phyloP scores from a whole-genome alignment of 352 stramenopile species.

The Aphanomyces stellatus region DNA sequence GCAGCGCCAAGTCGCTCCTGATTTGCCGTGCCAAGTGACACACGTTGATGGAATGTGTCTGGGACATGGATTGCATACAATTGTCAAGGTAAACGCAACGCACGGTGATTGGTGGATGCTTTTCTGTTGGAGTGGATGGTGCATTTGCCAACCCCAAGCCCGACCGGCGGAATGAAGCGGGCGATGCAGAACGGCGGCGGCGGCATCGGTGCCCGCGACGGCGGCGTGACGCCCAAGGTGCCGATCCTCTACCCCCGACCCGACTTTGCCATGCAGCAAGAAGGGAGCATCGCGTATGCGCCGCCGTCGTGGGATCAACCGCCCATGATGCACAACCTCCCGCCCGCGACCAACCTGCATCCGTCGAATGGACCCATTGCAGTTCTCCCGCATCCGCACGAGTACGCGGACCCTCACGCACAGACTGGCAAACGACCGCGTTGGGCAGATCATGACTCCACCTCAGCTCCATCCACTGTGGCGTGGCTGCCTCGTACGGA shows the following conservation, averaged over 20 bases:
- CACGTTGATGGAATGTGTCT: background rate
- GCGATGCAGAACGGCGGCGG: background rate
- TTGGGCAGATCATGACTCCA: background rate
- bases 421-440: background rate
- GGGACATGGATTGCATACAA: background rate
- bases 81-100: background rate
- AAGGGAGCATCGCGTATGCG: background rate
- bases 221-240: background rate
- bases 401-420: too few relatives aligned
- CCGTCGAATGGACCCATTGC: slow-evolving; percentile 14
- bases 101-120: background rate
- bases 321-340: background rate
- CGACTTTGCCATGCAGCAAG: background rate
- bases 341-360: background rate
- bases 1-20: too few relatives aligned
- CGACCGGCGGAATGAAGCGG: slow-evolving; percentile 2
- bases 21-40: too few relatives aligned
- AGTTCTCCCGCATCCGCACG: too few relatives aligned
- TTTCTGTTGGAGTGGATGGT: background rate
- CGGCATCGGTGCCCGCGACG: too few relatives aligned
- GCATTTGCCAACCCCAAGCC: background rate
- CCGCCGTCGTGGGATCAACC: background rate
- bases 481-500: background rate
- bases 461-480: too few relatives aligned
- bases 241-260: slow-evolving; percentile 12